phyloP scores from a whole-genome alignment of 768 basidiomycete species.

The Cystoderma amianthinum region DNA sequence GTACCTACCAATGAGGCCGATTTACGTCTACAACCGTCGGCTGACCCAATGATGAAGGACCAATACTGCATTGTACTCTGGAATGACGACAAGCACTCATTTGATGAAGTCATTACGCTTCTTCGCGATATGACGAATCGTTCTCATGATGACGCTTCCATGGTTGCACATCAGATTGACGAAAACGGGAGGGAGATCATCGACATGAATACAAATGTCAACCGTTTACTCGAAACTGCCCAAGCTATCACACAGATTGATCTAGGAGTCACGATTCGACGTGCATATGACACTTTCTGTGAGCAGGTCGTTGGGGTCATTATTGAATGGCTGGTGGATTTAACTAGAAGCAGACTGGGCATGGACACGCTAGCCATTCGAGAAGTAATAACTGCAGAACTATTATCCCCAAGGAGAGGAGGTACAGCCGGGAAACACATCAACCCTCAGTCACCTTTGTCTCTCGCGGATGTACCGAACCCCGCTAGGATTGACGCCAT shows the following conservation, averaged over 20 bases:
- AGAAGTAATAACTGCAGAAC: conserved; percentile 65
- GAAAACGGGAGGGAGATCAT: conserved; percentile 79
- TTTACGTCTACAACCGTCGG: conserved; percentile 66
- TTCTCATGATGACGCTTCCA: conserved; percentile 49
- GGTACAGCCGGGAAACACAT: conserved; percentile 40
- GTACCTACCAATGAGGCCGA: conserved; percentile 63
- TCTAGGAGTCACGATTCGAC: conserved; percentile 82
- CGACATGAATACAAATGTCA: conserved; percentile 55
- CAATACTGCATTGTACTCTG: conserved; percentile 81
- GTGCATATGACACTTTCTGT: conserved; percentile 81
- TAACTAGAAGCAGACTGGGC: conserved; percentile 66
- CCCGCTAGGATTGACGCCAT: conserved; percentile 67
- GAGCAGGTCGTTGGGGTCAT: conserved; percentile 82
- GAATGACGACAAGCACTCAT: conserved; percentile 98
- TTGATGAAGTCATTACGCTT: conserved; percentile 77
- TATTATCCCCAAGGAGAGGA: conserved; percentile 54
- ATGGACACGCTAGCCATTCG: conserved; percentile 61
- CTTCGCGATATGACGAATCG: conserved; percentile 51
- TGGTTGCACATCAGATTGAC: conserved; percentile 58
- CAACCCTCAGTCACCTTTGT: conserved; percentile 26
- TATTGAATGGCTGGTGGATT: conserved; percentile 80
- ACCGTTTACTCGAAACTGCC: conserved; percentile 66
- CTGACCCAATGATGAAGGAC: conserved; percentile 75
- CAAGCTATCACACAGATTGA: conserved; percentile 82
- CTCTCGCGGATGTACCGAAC: conserved; percentile 37